Evolutionary conservation across 2,329 filamentous ascomycete species (phyloP), one percentile per base, ranked within the genome.

Genomic region (Claviceps maximensis): DNA sequence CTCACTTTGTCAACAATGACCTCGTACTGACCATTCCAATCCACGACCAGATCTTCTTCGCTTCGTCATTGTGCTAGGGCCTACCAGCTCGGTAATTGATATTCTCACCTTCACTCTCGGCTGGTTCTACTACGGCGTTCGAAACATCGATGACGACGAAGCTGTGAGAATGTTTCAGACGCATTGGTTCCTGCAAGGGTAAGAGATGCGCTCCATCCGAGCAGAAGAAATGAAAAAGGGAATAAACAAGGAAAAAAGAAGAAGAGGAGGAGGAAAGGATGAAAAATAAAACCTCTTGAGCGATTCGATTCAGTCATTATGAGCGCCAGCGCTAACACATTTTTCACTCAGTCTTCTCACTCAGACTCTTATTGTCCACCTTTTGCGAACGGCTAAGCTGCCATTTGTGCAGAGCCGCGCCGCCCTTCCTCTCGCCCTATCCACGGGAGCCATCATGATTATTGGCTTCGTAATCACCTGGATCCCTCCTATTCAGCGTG

Each of bases 11-110:
- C 31, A n/a, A 31, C 25, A 4, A 8, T 15, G 27, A 9, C 17
- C 23, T 36, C 7, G 21, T 31, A 25, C 44, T 52, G 25, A 54
- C 36, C 3, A n/a, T 17, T 38, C 36, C 4, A 6, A 13, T 17
- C n/a, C 12, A 10, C n/a, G n/a, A n/a, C 4, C 56, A 54, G 62
- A 64, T 49, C 58, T 64, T n/a, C 50, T 64, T 23, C 61, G 62
- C 10, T 64, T 64, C 46, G 57, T 62, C 38, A 23, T 62, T 1
- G 58, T 63, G 1, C 54, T 64, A 2, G 62, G 62, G 0, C 59
- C 61, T 2, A 64, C 62, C 23, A 63, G 60, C 49, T 63, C 61
- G 4, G 61, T 62, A 41, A 62, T 63, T 25, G 61, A 63, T 44
- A 47, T 62, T 3, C 54, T 58, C 29, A 63, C 61, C 12, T 63